Evolutionary conservation across 2,329 filamentous ascomycete species (phyloP).

Genomic region (Sporothrix luriei): DNA sequence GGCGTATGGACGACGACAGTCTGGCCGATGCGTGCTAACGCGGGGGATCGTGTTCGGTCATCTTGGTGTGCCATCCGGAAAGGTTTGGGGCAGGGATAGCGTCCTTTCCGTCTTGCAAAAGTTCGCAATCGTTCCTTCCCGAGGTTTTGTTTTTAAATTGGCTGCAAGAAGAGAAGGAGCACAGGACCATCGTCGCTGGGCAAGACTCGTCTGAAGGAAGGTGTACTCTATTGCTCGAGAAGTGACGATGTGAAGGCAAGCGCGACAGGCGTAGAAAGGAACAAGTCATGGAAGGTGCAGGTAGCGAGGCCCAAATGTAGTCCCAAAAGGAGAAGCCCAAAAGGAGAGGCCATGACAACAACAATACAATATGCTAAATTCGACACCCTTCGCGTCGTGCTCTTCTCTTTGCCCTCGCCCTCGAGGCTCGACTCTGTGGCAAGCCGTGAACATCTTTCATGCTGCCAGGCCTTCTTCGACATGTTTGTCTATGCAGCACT

Average conservation of each 20-base stretch:
- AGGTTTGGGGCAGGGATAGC: neutral
- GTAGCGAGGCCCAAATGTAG: neutral
- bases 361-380: neutral
- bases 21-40: neutral
- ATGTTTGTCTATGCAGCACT: constrained; percentile 7
- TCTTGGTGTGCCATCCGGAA: constrained; percentile 6
- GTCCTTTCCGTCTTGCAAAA: neutral
- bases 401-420: neutral
- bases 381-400: neutral
- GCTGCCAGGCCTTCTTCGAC: constrained; percentile 10
- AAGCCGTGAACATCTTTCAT: constrained; percentile 10
- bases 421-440: constrained; percentile 1
- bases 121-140: neutral
- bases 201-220: constrained; percentile 14
- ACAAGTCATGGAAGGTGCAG: neutral
- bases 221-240: neutral
- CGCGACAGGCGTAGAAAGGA: neutral
- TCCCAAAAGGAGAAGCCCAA: neutral
- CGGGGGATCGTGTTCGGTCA: constrained; percentile 8
- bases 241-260: neutral
- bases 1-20: no score
- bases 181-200: constrained; percentile 7
- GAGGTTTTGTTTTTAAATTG: neutral
- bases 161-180: constrained; percentile 7
- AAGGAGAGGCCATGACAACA: neutral